Percentiles rank a stretch among this genome's conserved stretches.
Conservation (phyloP, 805 yeast species). For the Blastobotrys parvus region DNA sequence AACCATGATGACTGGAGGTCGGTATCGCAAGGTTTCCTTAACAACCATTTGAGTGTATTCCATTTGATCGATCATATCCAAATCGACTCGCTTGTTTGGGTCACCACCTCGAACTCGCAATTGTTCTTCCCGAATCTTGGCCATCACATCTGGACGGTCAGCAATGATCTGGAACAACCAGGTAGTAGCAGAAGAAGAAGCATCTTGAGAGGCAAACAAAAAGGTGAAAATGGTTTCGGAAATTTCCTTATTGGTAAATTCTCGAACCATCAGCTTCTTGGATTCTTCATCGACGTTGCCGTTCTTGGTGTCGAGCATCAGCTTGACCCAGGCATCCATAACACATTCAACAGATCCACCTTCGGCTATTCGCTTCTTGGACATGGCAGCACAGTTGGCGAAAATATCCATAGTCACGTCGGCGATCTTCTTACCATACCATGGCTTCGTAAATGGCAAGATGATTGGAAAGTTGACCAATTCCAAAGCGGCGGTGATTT, state of each 20-base stretch:
- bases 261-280: conserved; percentile 59
- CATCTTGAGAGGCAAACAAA: conserved; percentile 96
- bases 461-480: conserved; percentile 96
- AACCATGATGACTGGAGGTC: conserved; percentile 98
- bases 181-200: conserved; percentile 92
- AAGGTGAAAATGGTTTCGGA: conserved; percentile 96
- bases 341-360: conserved; percentile 82
- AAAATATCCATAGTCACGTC: conserved; percentile 91
- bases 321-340: conserved; percentile 89
- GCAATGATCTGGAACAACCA: conserved; percentile 97
- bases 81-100: conserved; percentile 48
- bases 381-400: conserved; percentile 78
- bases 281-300: conserved; percentile 37
- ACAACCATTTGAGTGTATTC: conserved; percentile 83
- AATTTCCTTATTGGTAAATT: conserved; percentile 82
- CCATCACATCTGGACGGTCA: conserved; percentile 86
- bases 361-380: conserved; percentile 68
- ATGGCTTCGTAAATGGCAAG: conserved; percentile 90
- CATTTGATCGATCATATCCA: conserved; percentile 80
- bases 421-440: conserved; percentile 94
- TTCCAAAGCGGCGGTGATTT: conserved; percentile 92
- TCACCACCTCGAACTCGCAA: conserved; percentile 72
- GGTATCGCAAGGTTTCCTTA: conserved; percentile 82
- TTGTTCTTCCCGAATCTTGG: conserved; percentile 88
- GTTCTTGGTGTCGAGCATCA: conserved; percentile 54